Conservation (phyloP, 371 early-diverging fungal genomes). For the Zopfochytrium polystomum region DNA sequence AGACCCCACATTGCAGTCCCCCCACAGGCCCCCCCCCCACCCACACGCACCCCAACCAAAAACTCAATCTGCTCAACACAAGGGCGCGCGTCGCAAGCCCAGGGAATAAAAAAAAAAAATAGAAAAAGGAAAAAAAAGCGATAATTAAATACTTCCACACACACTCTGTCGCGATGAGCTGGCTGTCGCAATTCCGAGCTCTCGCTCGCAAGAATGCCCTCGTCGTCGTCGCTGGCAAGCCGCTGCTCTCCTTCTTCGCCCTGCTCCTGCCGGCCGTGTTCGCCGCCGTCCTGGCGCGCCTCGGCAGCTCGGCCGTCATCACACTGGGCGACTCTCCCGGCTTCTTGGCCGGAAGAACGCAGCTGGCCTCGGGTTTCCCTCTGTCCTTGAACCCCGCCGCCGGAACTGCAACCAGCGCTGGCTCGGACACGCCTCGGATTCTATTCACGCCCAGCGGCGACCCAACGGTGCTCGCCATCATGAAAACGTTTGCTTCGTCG, state of each 20-base stretch:
- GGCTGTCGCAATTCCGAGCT: conserved; percentile 17
- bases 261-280: conserved; percentile 13
- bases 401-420: background rate
- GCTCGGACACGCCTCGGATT: background rate
- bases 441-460: background rate
- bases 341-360: background rate
- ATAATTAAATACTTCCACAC: too few relatives aligned
- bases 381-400: background rate
- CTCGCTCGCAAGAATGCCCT: conserved; percentile 21
- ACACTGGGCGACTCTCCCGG: background rate
- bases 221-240: conserved; percentile 14
- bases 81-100: too few relatives aligned
- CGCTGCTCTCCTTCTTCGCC: conserved; percentile 13
- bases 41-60: too few relatives aligned
- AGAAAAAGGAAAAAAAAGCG: too few relatives aligned
- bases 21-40: too few relatives aligned
- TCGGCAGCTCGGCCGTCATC: background rate
- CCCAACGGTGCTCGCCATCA: background rate
- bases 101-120: too few relatives aligned
- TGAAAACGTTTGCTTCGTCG: conserved; percentile 5
- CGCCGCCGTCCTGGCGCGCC: conserved; percentile 9
- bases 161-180: conserved; percentile 7
- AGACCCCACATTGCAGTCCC: too few relatives aligned
- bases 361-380: background rate
- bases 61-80: too few relatives aligned